Evolutionary conservation across 2,329 filamentous ascomycete genomes (phyloP), one percentile per base, ranked within the genome.

Genomic region (Rugonectria rugulosa): DNA sequence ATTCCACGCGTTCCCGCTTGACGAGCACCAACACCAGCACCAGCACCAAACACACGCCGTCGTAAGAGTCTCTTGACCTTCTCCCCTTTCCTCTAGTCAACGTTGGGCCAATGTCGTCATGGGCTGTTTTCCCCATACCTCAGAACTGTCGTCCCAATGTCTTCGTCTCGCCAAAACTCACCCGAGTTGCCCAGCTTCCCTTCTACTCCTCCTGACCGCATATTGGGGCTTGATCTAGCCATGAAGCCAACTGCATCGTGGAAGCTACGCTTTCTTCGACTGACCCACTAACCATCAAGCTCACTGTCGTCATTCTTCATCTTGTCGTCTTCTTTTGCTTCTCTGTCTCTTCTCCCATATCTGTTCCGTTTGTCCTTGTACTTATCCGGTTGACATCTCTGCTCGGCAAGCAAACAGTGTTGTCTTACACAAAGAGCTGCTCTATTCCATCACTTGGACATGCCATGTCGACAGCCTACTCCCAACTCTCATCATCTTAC

Each of bases 401-500:
- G n/a, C n/a, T n/a, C n/a, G n/a, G n/a, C n/a, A n/a, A n/a, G n/a
- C n/a, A n/a, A n/a, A n/a, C n/a, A n/a, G n/a, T n/a, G n/a, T n/a
- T n/a, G n/a, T n/a, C n/a, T n/a, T n/a, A n/a, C n/a, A n/a, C n/a
- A n/a, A n/a, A n/a, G n/a, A n/a, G n/a, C n/a, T n/a, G n/a, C 46
- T 21, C 21, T 21, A 20, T 24, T 41, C 31, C n/a, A n/a, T 36
- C 29, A 37, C 29, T 21, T 47, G 21, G 53, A 46, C 41, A 56
- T 56, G 53, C n/a, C n/a, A n/a, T 42, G 17, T 46, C 53, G 17
- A 46, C 53, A 56, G 42, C 49, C 42, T 53, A 34, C 48, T 54
- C 56, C 53, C 52, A 36, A 26, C 34, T 41, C 34, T 27, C 34
- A 36, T 46, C 37, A 37, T 36, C 24, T 43, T 41, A 38, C 20